Evolutionary conservation across 768 basidiomycete species (phyloP), one percentile per base, ranked within the genome.

Genomic region (Cystofilobasidium capitatum): DNA sequence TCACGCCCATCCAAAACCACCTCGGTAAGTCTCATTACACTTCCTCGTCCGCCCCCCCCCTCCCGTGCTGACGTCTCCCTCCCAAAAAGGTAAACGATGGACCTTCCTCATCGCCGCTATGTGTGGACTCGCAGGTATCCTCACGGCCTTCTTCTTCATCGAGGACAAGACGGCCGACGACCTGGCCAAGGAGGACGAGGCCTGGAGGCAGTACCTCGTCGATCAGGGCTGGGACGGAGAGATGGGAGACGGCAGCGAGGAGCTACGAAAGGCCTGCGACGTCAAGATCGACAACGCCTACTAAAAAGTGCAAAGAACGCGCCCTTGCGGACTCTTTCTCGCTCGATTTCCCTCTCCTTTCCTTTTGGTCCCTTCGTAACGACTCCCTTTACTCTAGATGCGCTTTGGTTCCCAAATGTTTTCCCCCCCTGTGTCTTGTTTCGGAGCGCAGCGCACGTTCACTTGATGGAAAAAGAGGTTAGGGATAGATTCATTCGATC

Each of bases 61-160:
- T 26, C 29, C 20, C 9, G 24, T 44, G 13, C 17, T 20, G 4
- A n/a, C 29, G 2, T n/a, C n/a, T 26, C 36, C 12, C 31, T 13
- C 31, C 22, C 12, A 24, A 10, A 12, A n/a, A 54, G 73, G 73
- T 2, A 72, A 73, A 61, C 84, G 83, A 69, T 85, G 83, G 84
- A 85, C 83, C 6, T 86, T 85, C 70, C 85, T 86, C 71, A 81
- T 85, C 71, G 83, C 81, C 66, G 86, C 86, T n/a, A 83, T 85
- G 65, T 86, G 84, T 70, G 86, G 86, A 37, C 77, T 84, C 39
- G 75, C 79, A 12, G 86, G 86, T 26, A 82, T 87, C 62, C 58
- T 85, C 26, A 80, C 86, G 63, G 84, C 86, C 4, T 87, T 83
- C 72, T 83, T 86, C 75, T 86, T 84, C 74, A 81, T 86, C 3